These are phyloP conservation scores for Puccinia novopanici DNA, from an alignment of 1,284 basidiomycete genomes.

Conservation along the genomic window DNA sequence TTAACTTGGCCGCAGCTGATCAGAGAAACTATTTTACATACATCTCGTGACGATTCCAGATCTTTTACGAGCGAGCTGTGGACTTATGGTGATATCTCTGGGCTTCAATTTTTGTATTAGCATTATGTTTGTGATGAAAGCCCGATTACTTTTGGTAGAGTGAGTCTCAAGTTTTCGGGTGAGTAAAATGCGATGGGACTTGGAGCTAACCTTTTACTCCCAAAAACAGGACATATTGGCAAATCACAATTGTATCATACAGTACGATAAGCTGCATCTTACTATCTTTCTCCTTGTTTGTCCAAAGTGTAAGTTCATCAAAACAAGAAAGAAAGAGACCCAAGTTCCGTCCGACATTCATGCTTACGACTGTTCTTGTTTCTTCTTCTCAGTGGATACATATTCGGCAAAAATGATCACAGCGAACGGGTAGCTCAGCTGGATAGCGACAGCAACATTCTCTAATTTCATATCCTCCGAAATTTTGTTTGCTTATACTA, in stretches of 20 bases:
- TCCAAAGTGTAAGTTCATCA: constrained; percentile 14
- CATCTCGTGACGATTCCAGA: neutral
- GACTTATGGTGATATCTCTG: constrained; percentile 6
- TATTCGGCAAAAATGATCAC: neutral
- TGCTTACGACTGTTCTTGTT: neutral
- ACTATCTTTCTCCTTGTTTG: neutral
- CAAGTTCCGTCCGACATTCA: neutral
- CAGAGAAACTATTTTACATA: neutral
- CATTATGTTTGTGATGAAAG: neutral
- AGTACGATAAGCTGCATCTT: neutral
- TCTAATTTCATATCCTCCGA: no score
- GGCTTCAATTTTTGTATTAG: constrained; percentile 8
- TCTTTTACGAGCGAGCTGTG: neutral
- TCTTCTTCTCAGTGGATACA: neutral
- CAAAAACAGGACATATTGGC: constrained; percentile 8
- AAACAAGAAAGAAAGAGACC: neutral
- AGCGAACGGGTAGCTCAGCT: neutral
- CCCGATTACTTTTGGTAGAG: neutral
- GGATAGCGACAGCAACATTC: neutral
- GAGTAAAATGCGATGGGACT: neutral
- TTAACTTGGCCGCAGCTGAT: no score
- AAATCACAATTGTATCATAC: neutral
- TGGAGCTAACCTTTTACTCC: neutral
- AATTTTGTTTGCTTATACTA: no score
- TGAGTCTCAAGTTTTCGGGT: neutral